Percentiles rank a stretch among this genome's conserved stretches.
phyloP scores from a whole-genome alignment of 1,284 basidiomycete genomes.

The Pseudozyma hubeiensis region DNA sequence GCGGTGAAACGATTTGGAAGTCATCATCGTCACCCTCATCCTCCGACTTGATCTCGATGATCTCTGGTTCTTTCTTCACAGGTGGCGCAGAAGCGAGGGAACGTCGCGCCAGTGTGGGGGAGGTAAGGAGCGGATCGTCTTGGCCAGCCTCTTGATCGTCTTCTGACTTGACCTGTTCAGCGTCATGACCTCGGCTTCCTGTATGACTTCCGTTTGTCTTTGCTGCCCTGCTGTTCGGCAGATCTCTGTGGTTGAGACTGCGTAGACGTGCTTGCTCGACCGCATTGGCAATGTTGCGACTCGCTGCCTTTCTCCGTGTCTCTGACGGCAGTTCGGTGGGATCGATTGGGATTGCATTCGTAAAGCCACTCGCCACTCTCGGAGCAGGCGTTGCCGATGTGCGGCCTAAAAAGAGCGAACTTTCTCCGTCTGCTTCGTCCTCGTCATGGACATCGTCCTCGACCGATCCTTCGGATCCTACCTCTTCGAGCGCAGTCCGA shows the following conservation, averaged over 20 bases:
- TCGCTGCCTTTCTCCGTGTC: conserved; percentile 37
- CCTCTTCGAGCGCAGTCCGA: background rate
- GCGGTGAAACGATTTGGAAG: conserved; percentile 34
- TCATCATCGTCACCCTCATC: conserved; percentile 42
- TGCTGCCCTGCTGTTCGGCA: background rate
- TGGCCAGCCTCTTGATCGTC: conserved; percentile 8
- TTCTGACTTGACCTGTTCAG: conserved; percentile 8
- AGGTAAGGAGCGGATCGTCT: conserved; percentile 20
- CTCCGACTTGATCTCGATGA: conserved; percentile 51
- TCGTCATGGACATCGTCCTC: conserved; percentile 1
- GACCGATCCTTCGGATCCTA: background rate
- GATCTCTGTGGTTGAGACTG: conserved; percentile 5
- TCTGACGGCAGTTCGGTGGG: conserved; percentile 47
- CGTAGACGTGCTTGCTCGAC: conserved; percentile 38
- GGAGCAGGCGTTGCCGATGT: conserved; percentile 27
- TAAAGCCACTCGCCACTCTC: background rate
- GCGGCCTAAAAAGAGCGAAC: conserved; percentile 30
- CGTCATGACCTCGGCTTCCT: background rate
- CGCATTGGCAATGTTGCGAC: conserved; percentile 31
- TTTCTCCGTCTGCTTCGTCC: background rate
- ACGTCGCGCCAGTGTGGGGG: conserved; percentile 16
- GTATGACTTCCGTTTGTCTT: too few species aligned
- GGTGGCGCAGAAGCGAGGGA: background rate
- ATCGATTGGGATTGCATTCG: conserved; percentile 5
- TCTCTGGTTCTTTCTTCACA: conserved; percentile 25